phyloP scores from a whole-genome alignment of 116 monocot species.

The Posidonia oceanica region DNA sequence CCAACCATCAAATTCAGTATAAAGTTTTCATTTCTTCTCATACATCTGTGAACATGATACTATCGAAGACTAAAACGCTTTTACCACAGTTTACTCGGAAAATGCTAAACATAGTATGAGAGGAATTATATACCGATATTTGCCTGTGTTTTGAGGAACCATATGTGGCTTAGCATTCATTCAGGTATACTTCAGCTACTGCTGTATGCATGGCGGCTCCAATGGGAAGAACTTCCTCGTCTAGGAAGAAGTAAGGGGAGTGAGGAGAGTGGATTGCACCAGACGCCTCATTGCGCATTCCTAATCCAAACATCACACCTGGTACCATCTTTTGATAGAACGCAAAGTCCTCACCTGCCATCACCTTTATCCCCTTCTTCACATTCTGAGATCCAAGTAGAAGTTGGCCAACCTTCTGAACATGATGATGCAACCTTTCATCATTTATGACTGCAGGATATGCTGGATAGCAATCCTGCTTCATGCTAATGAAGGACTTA shows the following conservation, averaged over 20 bases:
- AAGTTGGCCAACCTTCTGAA: slow-evolving; percentile 36
- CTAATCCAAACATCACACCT: slow-evolving; percentile 60
- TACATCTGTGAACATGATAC: no score
- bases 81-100: no score
- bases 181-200: slow-evolving; percentile 55
- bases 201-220: slow-evolving; percentile 72
- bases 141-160: neutral
- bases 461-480: slow-evolving; percentile 29
- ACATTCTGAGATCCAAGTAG: slow-evolving; percentile 65
- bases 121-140: no score
- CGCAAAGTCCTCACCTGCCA: slow-evolving; percentile 92
- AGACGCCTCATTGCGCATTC: slow-evolving; percentile 42
- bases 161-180: slow-evolving; percentile 11
- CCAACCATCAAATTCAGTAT: no score
- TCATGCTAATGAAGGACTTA: slow-evolving; percentile 40
- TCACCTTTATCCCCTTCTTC: slow-evolving; percentile 34
- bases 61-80: no score
- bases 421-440: slow-evolving; percentile 39
- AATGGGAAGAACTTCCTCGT: slow-evolving; percentile 79
- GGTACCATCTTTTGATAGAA: slow-evolving; percentile 78
- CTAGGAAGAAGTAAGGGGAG: slow-evolving; percentile 62
- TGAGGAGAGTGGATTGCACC: slow-evolving; percentile 43
- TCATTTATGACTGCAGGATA: slow-evolving; percentile 74
- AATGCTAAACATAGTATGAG: no score
- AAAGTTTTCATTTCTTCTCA: no score